Evolutionary conservation across 2,329 filamentous ascomycete genomes (phyloP).

Genomic region (Ilyonectria destructans): DNA sequence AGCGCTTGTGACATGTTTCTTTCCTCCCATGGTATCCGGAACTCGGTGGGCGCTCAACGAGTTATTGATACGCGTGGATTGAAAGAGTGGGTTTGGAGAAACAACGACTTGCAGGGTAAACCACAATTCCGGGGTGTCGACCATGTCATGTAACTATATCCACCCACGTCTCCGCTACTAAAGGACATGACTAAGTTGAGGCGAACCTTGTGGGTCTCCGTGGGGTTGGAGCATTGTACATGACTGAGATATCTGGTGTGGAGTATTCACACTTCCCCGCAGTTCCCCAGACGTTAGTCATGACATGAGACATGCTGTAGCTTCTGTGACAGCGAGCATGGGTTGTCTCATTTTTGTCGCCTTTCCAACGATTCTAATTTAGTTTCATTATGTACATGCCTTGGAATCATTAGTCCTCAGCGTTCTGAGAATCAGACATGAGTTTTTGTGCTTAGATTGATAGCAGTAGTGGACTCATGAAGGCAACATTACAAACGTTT

Average conservation of each 20-base stretch:
- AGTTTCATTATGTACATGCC: no score
- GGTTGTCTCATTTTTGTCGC: no score
- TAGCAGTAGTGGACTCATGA: no score
- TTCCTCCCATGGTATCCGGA: not conserved
- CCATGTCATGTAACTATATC: not conserved
- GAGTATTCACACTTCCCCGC: not conserved
- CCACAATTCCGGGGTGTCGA: not conserved
- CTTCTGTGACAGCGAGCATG: not conserved
- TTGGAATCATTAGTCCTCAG: no score
- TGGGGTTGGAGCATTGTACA: not conserved
- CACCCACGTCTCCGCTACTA: not conserved
- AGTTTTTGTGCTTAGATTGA: no score
- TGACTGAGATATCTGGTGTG: not conserved
- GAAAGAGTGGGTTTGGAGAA: no score
- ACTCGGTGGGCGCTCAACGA: no score
- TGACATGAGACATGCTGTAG: not conserved
- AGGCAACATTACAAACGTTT: no score
- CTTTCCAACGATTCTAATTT: no score
- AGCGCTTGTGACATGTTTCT: conserved; percentile 28
- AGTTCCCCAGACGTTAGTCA: not conserved
- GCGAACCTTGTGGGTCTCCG: no score
- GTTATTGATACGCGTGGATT: not conserved
- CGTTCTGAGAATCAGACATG: no score
- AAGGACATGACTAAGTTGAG: not conserved
- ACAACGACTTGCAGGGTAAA: no score